Conservation (phyloP, 169 alveolate species). For the Cytauxzoon felis region DNA sequence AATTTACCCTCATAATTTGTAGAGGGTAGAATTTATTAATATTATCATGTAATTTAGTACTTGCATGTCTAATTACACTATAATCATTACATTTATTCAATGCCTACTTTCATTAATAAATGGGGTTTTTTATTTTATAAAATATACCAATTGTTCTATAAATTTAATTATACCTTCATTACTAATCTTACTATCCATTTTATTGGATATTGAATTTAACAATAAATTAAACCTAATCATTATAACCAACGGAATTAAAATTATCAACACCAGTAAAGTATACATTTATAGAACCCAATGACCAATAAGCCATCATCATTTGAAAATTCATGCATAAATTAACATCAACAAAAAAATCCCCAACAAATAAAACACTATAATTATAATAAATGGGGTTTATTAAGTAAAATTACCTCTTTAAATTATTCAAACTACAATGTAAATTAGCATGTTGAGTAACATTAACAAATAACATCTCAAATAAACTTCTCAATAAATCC, state of each 20-base stretch:
- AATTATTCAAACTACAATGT: constrained; percentile 13
- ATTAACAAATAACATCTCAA: constrained; percentile 9
- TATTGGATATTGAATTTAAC: background rate
- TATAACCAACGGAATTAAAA: no score
- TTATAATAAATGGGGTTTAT: background rate
- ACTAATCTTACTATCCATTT: background rate
- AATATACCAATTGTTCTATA: constrained; percentile 40
- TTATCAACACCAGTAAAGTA: background rate
- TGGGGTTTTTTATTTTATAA: background rate
- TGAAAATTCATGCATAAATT: constrained; percentile 3
- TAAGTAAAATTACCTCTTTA: constrained; percentile 4
- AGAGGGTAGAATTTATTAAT: constrained; percentile 33
- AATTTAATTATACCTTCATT: constrained; percentile 10
- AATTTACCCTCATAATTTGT: constrained; percentile 46
- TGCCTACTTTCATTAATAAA: no score
- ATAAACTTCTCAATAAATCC: constrained; percentile 39
- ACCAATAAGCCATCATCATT: constrained; percentile 9
- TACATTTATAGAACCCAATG: constrained; percentile 6
- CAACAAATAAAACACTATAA: constrained; percentile 33
- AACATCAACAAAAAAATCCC: background rate
- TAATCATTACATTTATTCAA: background rate
- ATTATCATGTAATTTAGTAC: constrained; percentile 19
- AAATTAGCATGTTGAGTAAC: constrained; percentile 32
- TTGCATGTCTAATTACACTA: constrained; percentile 11
- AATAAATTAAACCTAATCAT: no score